These are phyloP conservation scores for Aspergillus affinis DNA, from an alignment of 495 filamentous ascomycete species.

Conservation along the genomic window DNA sequence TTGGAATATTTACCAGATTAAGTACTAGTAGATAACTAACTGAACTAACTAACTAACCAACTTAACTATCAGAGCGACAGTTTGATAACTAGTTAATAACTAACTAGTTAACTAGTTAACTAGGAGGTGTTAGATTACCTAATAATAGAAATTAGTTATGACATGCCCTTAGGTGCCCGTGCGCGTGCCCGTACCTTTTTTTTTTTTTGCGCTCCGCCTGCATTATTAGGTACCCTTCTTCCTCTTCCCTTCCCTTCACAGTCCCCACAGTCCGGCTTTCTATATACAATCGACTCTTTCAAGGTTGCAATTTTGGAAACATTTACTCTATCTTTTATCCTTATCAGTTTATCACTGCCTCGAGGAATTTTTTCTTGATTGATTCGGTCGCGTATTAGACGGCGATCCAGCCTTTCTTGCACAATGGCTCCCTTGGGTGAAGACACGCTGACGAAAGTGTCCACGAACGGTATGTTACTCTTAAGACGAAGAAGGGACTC, in stretches of 20 bases:
- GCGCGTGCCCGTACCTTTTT: constrained; percentile 26
- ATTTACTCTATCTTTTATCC: neutral
- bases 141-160: too few species aligned
- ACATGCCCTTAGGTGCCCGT: too few species aligned
- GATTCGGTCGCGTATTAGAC: neutral
- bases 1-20: too few species aligned
- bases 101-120: too few species aligned
- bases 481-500: neutral
- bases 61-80: too few species aligned
- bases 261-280: neutral
- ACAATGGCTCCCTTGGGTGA: constrained; percentile 39
- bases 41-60: too few species aligned
- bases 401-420: neutral
- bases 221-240: constrained; percentile 8
- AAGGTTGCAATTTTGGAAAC: neutral
- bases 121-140: too few species aligned
- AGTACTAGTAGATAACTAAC: too few species aligned
- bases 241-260: constrained; percentile 2
- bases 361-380: neutral
- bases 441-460: constrained; percentile 47
- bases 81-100: too few species aligned
- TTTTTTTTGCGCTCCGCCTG: constrained; percentile 4
- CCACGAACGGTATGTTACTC: constrained; percentile 45
- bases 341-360: neutral
- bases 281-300: neutral